Base-by-base conservation (phyloP, 78 protist species). In the Tieghemostelium lacteum region DNA sequence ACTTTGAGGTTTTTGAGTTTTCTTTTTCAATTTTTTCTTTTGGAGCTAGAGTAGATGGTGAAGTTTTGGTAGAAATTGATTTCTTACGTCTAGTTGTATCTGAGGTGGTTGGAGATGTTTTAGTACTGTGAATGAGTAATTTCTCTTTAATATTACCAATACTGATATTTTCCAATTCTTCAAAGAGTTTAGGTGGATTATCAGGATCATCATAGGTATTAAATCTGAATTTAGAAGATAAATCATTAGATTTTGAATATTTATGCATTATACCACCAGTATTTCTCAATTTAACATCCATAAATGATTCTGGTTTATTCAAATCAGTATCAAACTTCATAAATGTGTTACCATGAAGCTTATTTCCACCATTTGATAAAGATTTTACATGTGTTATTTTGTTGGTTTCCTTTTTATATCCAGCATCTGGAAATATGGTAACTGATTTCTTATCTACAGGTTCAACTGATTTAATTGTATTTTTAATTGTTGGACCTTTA, bases 251-350 rank as follows among this genome's bases (percentile, higher is more conserved):
- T 45, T 10, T 45, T 10, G 52, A 45, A 45, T 45, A 10, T 10
- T 45, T 45, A 10, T 45, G 52, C n/a, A 31, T 70, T 4, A 70
- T 10, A 57, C 63, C 26, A 19, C 26, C 26, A 33, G 63, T 50
- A 28, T 31, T 28, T 71, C 39, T 71, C 31, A 71, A 33, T 52
- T 71, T 71, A 20, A 71, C 20, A 45, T 71, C 77, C 33, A 39
- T 71, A 71, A 71, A 71, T 20, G 45, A 55, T 45, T 45, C 34
- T 28, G 42, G 19, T 17, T 19, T 29, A 31, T 67, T 60, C 52
- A 45, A 16, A n/a, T 57, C 16, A 7, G 6, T 7, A 4, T 57
- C 63, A 16, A 57, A 57, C 16, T 57, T 14, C 8, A 57, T 16
- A 57, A 57, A 57, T 19, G 63, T 7, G 26, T 57, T 57, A 22